Evolutionary conservation across 805 yeast genomes (phyloP).

Genomic region (Candida sanyiensis): DNA sequence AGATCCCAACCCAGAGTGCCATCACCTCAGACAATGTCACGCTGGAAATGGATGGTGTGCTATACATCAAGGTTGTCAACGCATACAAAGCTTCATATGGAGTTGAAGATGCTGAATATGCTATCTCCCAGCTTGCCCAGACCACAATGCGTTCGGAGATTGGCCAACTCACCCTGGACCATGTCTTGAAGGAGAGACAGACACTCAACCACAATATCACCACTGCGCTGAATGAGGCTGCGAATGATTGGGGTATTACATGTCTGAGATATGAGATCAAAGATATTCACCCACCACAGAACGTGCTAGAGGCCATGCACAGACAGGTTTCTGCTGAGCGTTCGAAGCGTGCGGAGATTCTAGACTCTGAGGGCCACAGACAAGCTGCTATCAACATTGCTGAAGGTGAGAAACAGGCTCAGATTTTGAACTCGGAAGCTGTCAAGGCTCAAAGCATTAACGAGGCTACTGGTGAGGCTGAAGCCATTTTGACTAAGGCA

Average conservation of each 20-base stretch:
- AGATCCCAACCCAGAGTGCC: conserved; percentile 78
- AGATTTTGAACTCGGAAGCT: conserved; percentile 74
- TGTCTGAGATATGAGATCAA: conserved; percentile 82
- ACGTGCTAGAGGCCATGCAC: conserved; percentile 87
- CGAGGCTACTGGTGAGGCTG: conserved; percentile 68
- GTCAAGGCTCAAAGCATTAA: conserved; percentile 55
- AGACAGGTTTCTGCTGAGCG: conserved; percentile 85
- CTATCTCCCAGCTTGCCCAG: conserved; percentile 79
- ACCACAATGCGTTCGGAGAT: conserved; percentile 89
- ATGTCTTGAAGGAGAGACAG: conserved; percentile 74
- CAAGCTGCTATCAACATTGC: conserved; percentile 77
- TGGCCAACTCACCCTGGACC: conserved; percentile 75
- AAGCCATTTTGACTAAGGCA: conserved; percentile 59
- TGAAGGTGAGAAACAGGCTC: conserved; percentile 71
- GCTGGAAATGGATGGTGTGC: conserved; percentile 77
- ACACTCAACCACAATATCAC: conserved; percentile 67
- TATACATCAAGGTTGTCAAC: conserved; percentile 71
- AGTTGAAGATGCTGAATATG: conserved; percentile 83
- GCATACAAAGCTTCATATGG: conserved; percentile 85
- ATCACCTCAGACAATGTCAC: conserved; percentile 84
- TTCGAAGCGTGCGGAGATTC: conserved; percentile 79
- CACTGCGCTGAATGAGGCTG: conserved; percentile 76
- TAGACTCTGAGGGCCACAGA: conserved; percentile 80
- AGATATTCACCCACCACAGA: conserved; percentile 82
- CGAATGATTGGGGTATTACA: conserved; percentile 78